Evolutionary conservation across 2,329 filamentous ascomycete species (phyloP).

Genomic region (Alternaria sp.): DNA sequence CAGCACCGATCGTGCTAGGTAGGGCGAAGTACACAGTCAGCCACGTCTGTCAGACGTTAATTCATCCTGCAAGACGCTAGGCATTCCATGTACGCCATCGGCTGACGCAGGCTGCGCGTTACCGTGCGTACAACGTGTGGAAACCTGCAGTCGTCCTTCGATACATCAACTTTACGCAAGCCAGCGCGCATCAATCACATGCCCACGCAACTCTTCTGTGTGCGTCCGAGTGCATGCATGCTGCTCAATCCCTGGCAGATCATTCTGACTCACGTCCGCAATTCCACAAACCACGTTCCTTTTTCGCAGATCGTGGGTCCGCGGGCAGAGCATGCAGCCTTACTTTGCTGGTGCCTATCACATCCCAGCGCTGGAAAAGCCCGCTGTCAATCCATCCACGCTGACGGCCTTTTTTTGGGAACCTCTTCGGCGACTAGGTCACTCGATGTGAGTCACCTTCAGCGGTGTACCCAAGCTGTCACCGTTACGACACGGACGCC

Average conservation of each 20-base stretch:
- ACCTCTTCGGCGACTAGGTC: constrained; percentile 6
- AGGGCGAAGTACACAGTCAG: constrained; percentile 1
- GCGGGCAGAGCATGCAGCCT: constrained; percentile 8
- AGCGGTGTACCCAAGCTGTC: constrained; percentile 24
- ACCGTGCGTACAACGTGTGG: constrained; percentile 23
- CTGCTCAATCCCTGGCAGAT: constrained; percentile 33
- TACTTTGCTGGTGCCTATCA: constrained; percentile 7
- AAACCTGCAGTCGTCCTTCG: constrained; percentile 32
- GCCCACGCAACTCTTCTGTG: constrained; percentile 27
- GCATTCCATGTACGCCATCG: constrained; percentile 10
- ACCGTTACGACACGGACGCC: constrained; percentile 18
- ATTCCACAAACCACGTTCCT: constrained; percentile 32
- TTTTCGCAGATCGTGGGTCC: constrained; percentile 21
- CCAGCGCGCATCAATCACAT: constrained; percentile 39
- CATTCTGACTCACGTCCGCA: constrained; percentile 25
- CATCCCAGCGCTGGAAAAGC: constrained; percentile 4
- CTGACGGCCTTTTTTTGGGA: not conserved
- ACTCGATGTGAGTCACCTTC: constrained; percentile 21
- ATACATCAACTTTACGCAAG: constrained; percentile 21
- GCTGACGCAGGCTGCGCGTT: constrained; percentile 18
- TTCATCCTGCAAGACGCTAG: constrained; percentile 13
- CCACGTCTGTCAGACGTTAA: constrained; percentile 10
- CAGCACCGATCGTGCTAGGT: constrained; percentile 1
- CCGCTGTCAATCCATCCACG: constrained; percentile 1
- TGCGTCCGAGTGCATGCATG: constrained; percentile 5